A percentile compares a stretch with the other conserved stretches of the same genome.
These are phyloP conservation scores for Ajuga chamaepitys DNA, from an alignment of 257 asterid species.

Conservation along the genomic window DNA sequence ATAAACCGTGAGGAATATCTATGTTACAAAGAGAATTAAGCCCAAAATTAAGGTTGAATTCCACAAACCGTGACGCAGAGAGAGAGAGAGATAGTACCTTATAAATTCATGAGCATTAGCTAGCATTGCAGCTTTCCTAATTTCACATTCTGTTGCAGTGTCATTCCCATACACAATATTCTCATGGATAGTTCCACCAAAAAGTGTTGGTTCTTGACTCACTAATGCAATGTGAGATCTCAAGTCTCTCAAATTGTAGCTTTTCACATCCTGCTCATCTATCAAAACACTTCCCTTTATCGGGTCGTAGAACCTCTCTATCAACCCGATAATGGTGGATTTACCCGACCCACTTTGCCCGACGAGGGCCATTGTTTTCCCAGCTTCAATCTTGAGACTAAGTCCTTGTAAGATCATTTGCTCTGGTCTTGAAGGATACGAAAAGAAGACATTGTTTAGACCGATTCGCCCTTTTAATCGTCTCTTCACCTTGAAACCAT, in stretches of 20 bases:
- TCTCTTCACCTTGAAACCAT: conserved; percentile 24
- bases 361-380: conserved; percentile 54
- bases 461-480: conserved; percentile 41
- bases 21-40: no score
- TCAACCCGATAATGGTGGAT: conserved; percentile 59
- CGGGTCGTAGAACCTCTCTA: conserved; percentile 74
- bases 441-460: conserved; percentile 36
- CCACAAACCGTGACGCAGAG: no score
- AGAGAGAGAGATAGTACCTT: no score
- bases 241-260: conserved; percentile 45
- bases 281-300: conserved; percentile 45
- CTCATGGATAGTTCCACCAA: conserved; percentile 50
- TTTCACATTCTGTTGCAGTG: conserved; percentile 49
- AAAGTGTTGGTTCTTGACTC: conserved; percentile 68
- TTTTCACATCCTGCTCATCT: conserved; percentile 48
- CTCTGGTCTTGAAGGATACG: conserved; percentile 67
- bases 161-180: conserved; percentile 55
- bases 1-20: no score
- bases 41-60: no score
- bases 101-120: conserved; percentile 83
- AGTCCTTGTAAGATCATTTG: conserved; percentile 56
- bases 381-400: conserved; percentile 48
- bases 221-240: conserved; percentile 65
- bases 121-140: conserved; percentile 43
- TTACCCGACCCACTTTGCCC: conserved; percentile 82